Conservation (phyloP, 306 rosid genomes). For the Trifolium dubium region DNA sequence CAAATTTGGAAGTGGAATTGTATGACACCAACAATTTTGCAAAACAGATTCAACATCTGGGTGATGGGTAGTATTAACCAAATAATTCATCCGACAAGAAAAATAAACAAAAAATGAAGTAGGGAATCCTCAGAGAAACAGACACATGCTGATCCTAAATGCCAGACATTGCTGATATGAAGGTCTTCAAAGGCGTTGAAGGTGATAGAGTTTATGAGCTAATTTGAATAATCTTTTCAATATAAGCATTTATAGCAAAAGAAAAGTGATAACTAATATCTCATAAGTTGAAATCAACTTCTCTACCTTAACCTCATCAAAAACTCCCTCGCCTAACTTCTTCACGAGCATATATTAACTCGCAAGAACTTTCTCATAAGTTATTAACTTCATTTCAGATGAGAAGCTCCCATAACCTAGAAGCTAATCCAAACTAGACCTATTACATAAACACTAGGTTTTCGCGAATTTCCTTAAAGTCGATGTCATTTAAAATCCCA, state of each 20-base stretch:
- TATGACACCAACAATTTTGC: conserved; percentile 9
- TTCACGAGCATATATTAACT: neutral
- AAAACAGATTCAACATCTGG: conserved; percentile 1
- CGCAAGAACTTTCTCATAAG: neutral
- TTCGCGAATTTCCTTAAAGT: conserved; percentile 15
- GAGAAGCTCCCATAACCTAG: neutral
- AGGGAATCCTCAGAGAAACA: conserved; percentile 1
- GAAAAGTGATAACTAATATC: conserved; percentile 3
- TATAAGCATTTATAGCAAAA: neutral
- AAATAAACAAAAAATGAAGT: conserved; percentile 7
- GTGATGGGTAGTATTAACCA: conserved; percentile 5
- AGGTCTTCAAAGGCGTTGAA: conserved; percentile 18
- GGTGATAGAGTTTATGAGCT: neutral
- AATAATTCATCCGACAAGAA: neutral
- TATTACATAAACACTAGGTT: neutral
- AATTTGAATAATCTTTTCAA: conserved; percentile 1
- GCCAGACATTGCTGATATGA: conserved; percentile 24
- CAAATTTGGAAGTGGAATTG: conserved; percentile 19
- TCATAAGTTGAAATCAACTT: conserved; percentile 1
- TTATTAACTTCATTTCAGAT: neutral
- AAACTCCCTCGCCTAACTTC: neutral
- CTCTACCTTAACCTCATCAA: neutral
- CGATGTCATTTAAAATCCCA: neutral
- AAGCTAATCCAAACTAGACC: neutral
- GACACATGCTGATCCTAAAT: conserved; percentile 2